Percentiles rank a stretch among this genome's conserved stretches.
phyloP scores from a whole-genome alignment of 2,329 filamentous ascomycete genomes.

The Dothiorella sarmentorum region DNA sequence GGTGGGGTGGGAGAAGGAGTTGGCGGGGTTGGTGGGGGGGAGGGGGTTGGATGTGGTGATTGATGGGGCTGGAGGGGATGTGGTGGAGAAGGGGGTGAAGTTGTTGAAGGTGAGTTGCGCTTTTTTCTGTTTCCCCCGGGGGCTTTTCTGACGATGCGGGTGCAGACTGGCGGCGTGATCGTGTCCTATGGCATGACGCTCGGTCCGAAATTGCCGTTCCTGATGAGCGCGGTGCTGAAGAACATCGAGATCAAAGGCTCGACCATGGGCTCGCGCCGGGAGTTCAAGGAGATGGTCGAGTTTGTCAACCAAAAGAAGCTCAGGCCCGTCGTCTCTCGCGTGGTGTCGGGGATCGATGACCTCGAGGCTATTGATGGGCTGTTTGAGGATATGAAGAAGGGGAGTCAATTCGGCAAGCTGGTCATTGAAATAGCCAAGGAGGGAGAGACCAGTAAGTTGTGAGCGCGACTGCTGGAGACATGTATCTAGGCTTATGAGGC shows the following conservation, averaged over 20 bases:
- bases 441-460: constrained; percentile 32
- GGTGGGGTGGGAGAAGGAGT: constrained; percentile 74
- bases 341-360: constrained; percentile 70
- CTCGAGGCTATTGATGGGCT: constrained; percentile 74
- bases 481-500: neutral
- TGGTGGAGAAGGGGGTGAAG: constrained; percentile 65
- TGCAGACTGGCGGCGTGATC: constrained; percentile 71
- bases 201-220: constrained; percentile 78
- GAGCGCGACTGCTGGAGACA: neutral
- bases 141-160: constrained; percentile 5
- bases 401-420: constrained; percentile 91
- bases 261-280: constrained; percentile 86
- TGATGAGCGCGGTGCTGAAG: constrained; percentile 77
- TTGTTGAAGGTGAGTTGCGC: constrained; percentile 58
- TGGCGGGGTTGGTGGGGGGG: constrained; percentile 59
- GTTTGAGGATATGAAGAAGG: constrained; percentile 85
- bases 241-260: constrained; percentile 83
- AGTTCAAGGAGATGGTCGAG: constrained; percentile 86
- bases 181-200: constrained; percentile 89
- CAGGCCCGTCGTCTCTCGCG: constrained; percentile 71
- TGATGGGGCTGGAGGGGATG: constrained; percentile 85
- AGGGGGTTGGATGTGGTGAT: constrained; percentile 80
- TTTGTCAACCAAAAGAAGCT: constrained; percentile 75
- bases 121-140: no score
- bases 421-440: constrained; percentile 26